Percentiles rank a stretch among this genome's conserved stretches.
Conservation (phyloP, 1,139 yeast genomes). For the Geotrichum restrictum region DNA sequence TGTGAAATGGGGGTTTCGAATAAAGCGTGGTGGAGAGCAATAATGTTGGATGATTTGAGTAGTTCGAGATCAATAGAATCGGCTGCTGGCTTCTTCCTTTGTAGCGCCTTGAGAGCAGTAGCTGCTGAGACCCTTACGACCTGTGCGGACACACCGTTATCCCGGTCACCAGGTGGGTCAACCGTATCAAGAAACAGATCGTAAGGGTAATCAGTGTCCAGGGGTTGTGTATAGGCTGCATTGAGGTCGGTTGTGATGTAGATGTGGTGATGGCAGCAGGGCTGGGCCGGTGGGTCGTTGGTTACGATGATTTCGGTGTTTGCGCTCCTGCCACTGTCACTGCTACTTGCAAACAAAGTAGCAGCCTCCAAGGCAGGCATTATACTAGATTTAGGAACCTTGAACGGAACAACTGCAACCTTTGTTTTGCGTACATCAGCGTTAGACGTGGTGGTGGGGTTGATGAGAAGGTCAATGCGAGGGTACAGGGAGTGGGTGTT, state of each 20-base stretch:
- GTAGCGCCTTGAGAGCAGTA: constrained; percentile 31
- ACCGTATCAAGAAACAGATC: constrained; percentile 11
- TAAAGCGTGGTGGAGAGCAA: constrained; percentile 25
- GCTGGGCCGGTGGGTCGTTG: not conserved
- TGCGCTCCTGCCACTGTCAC: too few relatives aligned
- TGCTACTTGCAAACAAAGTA: too few relatives aligned
- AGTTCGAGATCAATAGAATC: constrained; percentile 30
- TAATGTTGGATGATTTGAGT: constrained; percentile 31
- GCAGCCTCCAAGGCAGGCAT: too few relatives aligned
- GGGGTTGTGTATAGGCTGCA: not conserved
- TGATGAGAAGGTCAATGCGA: constrained; percentile 25
- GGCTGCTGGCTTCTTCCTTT: too few relatives aligned
- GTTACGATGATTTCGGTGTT: constrained; percentile 11
- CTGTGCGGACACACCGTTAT: not conserved
- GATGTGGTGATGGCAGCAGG: constrained; percentile 1
- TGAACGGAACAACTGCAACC: too few relatives aligned
- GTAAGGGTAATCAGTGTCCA: constrained; percentile 1
- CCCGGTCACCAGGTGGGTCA: not conserved
- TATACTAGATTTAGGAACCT: too few relatives aligned
- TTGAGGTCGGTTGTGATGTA: constrained; percentile 7
- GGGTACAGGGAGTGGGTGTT: constrained; percentile 22
- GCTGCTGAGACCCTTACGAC: constrained; percentile 25
- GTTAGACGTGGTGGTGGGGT: too few relatives aligned
- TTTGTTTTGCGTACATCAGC: too few relatives aligned
- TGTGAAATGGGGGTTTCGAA: constrained; percentile 5